Evolutionary conservation across 2,329 filamentous ascomycete genomes (phyloP), one percentile per base, ranked within the genome.

Genomic region (Calonectria honghensis): DNA sequence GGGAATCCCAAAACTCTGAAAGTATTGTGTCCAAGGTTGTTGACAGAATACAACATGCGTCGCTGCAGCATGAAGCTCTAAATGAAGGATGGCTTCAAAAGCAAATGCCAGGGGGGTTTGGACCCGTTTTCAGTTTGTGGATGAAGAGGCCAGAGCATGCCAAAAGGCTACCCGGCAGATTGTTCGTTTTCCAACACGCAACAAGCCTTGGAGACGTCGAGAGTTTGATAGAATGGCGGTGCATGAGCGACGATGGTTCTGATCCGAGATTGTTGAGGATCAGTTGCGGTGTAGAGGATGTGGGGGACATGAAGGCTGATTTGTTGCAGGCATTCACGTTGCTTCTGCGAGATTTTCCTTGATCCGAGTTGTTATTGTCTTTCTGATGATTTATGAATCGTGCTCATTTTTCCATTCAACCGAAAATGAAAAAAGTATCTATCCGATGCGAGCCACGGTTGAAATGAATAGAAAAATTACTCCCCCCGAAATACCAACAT

Each of bases 31-130:
- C 57, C n/a, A 61, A 61, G n/a, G 14, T 61, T 29, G 57, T 41
- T 1, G 57, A 61, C n/a, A 61, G 35, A 29, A 5, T 61, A 1
- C 57, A 61, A 6, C 57, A 61, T 41, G 57, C 57, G 27, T 61
- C 57, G 18, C 35, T 61, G n/a, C 57, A 61, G 24, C 18, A 61
- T 27, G 57, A 41, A 4, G 57, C 57, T 10, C 57, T 61, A 11
- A 18, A 29, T 13, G 35, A 61, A 18, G 57, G 57, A 16, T 61
- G 57, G 57, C 13, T 61, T 35, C 57, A 61, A 41, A 61, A 61
- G 57, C 57, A 61, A n/a, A 61, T 61, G 57, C 57, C 57, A 10
- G 57, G 57, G 4, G 57, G 57, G 20, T 61, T 61, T 29, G 35
- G 57, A 14, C 57, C 35, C 2, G 57, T 41, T 27, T 61, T 61